Conservation (phyloP, 2,329 filamentous ascomycete species). For the Proliferodiscus dingleyae region DNA sequence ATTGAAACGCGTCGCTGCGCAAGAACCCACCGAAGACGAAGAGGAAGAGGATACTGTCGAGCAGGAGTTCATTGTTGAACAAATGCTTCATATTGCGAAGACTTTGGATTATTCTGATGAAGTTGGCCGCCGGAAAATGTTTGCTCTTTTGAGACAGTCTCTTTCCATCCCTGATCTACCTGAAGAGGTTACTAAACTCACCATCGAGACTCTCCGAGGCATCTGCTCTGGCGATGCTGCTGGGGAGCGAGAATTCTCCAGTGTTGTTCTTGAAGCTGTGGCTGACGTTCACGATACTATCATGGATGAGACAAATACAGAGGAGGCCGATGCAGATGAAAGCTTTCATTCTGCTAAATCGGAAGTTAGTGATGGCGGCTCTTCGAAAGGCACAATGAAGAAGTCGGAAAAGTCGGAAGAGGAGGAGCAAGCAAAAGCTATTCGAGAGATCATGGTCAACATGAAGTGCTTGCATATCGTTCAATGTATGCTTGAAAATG, state of each 20-base stretch:
- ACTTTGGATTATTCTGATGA: conserved; percentile 98
- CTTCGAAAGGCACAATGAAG: conserved; percentile 40
- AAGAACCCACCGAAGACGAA: conserved; percentile 54
- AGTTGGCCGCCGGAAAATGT: conserved; percentile 93
- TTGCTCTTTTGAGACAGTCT: conserved; percentile 78
- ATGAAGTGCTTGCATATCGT: conserved; percentile 98
- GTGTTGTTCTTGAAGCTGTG: conserved; percentile 84
- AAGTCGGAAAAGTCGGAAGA: conserved; percentile 53
- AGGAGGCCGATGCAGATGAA: conserved; percentile 65
- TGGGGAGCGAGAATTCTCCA: conserved; percentile 78
- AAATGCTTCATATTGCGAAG: conserved; percentile 85
- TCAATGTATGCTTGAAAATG: conserved; percentile 94
- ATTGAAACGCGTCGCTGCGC: conserved; percentile 50
- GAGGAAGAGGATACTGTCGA: conserved; percentile 79
- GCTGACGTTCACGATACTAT: conserved; percentile 97
- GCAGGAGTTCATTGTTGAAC: conserved; percentile 92
- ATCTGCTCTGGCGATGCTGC: conserved; percentile 72
- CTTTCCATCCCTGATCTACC: conserved; percentile 83
- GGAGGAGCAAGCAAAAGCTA: conserved; percentile 66
- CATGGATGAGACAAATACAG: conserved; percentile 57
- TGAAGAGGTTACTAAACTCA: conserved; percentile 87
- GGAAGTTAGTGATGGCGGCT: conserved; percentile 67
- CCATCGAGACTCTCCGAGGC: conserved; percentile 73
- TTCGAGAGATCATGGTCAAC: conserved; percentile 92
- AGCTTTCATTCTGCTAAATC: conserved; percentile 94